phyloP scores from a whole-genome alignment of 2,329 filamentous ascomycete genomes.

The Penicillium sp. region DNA sequence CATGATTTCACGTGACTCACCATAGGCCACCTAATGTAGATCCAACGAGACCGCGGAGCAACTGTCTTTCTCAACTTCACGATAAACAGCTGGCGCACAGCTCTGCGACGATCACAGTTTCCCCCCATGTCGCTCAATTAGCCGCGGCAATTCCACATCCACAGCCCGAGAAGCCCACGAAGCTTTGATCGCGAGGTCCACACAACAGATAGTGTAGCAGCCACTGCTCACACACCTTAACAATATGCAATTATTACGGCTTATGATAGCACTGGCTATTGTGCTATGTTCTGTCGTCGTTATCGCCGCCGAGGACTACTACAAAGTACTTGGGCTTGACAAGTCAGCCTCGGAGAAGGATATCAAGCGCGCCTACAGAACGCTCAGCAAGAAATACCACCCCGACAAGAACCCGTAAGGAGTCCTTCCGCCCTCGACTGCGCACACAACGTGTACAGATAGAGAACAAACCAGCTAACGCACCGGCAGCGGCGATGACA shows the following conservation, averaged over 20 bases:
- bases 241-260: slow-evolving; percentile 38
- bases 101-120: background rate
- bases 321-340: slow-evolving; percentile 76
- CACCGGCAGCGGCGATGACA: slow-evolving; percentile 66
- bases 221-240: slow-evolving; percentile 21
- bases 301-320: slow-evolving; percentile 50
- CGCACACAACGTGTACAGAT: background rate
- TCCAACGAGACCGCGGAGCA: slow-evolving; percentile 6
- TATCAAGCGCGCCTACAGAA: slow-evolving; percentile 90
- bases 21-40: slow-evolving; percentile 13
- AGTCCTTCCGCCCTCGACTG: background rate
- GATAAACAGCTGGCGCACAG: background rate
- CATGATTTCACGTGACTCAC: slow-evolving; percentile 21
- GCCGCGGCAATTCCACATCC: background rate
- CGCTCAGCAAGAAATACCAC: slow-evolving; percentile 91
- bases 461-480: background rate
- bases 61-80: background rate
- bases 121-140: slow-evolving; percentile 1
- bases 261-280: slow-evolving; percentile 36
- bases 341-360: slow-evolving; percentile 80
- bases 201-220: slow-evolving; percentile 3
- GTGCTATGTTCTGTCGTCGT: slow-evolving; percentile 40
- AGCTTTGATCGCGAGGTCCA: slow-evolving; percentile 1
- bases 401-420: slow-evolving; percentile 96
- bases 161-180: background rate